Evolutionary conservation across 768 basidiomycete species (phyloP).

Genomic region (Pisolithus tinctorius): DNA sequence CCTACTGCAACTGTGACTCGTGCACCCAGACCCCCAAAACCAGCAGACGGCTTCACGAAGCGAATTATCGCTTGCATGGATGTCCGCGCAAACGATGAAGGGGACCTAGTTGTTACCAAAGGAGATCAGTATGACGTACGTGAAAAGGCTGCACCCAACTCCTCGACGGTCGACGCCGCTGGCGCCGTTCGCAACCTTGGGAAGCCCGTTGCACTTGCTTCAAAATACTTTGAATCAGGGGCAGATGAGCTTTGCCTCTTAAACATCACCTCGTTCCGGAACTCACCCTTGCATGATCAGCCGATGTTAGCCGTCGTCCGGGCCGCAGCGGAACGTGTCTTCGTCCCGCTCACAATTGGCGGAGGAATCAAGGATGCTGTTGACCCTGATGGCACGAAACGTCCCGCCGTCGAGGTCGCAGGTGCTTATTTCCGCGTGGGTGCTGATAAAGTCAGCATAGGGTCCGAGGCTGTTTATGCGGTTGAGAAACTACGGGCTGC

Average conservation of each 20-base stretch:
- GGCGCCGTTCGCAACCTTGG: conserved; percentile 93
- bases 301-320: conserved; percentile 97
- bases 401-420: conserved; percentile 88
- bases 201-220: conserved; percentile 89
- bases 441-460: conserved; percentile 98
- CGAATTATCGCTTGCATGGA: conserved; percentile 97
- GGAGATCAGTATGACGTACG: conserved; percentile 99
- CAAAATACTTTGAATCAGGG: conserved; percentile 77
- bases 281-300: conserved; percentile 91
- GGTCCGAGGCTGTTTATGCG: conserved; percentile 90
- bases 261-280: conserved; percentile 99
- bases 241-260: conserved; percentile 97
- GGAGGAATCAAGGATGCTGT: conserved; percentile 95
- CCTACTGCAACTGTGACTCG: conserved; percentile 29
- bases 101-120: conserved; percentile 98
- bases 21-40: conserved; percentile 31
- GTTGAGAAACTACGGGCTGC: conserved; percentile 71
- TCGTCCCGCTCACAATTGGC: conserved; percentile 97
- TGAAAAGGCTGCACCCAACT: conserved; percentile 46
- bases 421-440: conserved; percentile 95
- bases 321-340: conserved; percentile 81
- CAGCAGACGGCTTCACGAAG: conserved; percentile 72
- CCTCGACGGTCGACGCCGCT: conserved; percentile 37
- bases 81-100: conserved; percentile 90
- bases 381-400: conserved; percentile 90